A percentile compares a stretch with the other conserved stretches of the same genome.
Conservation (phyloP, 768 basidiomycete species). For the Dictyophora rubrovolvata region DNA sequence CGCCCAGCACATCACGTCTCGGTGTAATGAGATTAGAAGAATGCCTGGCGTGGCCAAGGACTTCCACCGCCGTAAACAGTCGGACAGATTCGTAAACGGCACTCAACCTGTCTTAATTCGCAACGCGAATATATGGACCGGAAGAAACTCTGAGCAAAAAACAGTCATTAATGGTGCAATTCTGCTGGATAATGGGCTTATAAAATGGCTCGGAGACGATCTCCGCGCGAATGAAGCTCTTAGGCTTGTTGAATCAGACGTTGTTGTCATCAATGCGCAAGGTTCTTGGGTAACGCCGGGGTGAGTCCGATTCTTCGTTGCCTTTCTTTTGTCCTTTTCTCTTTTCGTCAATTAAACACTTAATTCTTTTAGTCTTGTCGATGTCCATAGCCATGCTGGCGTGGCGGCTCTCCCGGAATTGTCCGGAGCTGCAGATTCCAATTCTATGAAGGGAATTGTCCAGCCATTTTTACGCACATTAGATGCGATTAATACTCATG, state of each 20-base stretch:
- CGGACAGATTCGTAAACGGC: constrained; percentile 57
- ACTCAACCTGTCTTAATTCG: constrained; percentile 55
- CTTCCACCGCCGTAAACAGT: constrained; percentile 40
- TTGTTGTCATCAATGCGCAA: constrained; percentile 49
- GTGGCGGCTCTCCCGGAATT: constrained; percentile 28
- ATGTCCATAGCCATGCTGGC: constrained; percentile 39
- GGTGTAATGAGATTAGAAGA: background rate
- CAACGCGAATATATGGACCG: constrained; percentile 83
- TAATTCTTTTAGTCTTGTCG: constrained; percentile 25
- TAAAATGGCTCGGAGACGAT: constrained; percentile 47
- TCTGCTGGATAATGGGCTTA: constrained; percentile 58
- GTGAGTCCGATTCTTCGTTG: constrained; percentile 14
- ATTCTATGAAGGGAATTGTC: constrained; percentile 43
- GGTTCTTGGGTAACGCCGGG: constrained; percentile 80
- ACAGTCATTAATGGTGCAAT: constrained; percentile 57
- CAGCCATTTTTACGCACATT: constrained; percentile 59
- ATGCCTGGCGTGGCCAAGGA: constrained; percentile 34
- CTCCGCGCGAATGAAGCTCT: constrained; percentile 14
- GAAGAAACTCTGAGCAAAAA: constrained; percentile 47
- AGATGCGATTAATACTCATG: constrained; percentile 70
- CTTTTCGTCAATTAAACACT: no score
- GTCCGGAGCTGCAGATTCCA: constrained; percentile 37
- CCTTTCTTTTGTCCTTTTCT: background rate
- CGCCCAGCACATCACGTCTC: background rate
- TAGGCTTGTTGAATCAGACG: constrained; percentile 21